Base-by-base conservation (phyloP, 176 grass and related monocot genomes). In the Hyparrhenia diplandra region DNA sequence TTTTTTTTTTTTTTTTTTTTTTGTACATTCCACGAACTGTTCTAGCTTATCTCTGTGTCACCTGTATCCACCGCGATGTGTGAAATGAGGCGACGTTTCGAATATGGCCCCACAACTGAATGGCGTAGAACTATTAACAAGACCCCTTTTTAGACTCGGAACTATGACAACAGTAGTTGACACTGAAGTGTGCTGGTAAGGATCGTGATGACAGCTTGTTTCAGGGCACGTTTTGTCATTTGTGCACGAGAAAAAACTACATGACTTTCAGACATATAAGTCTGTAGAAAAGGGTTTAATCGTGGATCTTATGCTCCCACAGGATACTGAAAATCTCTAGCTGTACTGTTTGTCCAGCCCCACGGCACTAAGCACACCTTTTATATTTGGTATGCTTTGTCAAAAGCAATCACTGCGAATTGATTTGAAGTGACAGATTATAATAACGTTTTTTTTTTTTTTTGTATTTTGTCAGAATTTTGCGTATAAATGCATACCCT, bases 301-400 rank as follows among this genome's bases (percentile, higher is more conserved):
- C 4, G 60, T 67, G 79, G 31, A 64, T 66, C 43, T 71, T 83
- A 77, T 83, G 86, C 65, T 65, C 74, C 57, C 57, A 65, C 18
- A 12, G 30, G 71, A 75, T 76, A 65, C 43, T 37, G 85, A 24
- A 76, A 45, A 66, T 47, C 74, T 79, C 43, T 13, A 68, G 41
- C 47, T 64, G 31, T 20, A 71, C 78, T 76, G 6, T 76, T 76
- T 81, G 24, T 66, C 34, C 39, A 41, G 45, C 69, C 52, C 54
- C 72, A 69, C 71, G 69, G 11, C 49, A 28, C 23, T 29, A 87
- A 85, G 60, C n/a, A 8, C 57, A 18, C 46, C 8, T 47, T 74
- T 20, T 68, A 49, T 74, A 60, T 51, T 21, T 64, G n/a, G 1
- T 37, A 68, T 74, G 68, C 72, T 84, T 62, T 40, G 71, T 89